Evolutionary conservation across 139 green algal species (phyloP).

Genomic region (Deuterostichococcus epilithicus): DNA sequence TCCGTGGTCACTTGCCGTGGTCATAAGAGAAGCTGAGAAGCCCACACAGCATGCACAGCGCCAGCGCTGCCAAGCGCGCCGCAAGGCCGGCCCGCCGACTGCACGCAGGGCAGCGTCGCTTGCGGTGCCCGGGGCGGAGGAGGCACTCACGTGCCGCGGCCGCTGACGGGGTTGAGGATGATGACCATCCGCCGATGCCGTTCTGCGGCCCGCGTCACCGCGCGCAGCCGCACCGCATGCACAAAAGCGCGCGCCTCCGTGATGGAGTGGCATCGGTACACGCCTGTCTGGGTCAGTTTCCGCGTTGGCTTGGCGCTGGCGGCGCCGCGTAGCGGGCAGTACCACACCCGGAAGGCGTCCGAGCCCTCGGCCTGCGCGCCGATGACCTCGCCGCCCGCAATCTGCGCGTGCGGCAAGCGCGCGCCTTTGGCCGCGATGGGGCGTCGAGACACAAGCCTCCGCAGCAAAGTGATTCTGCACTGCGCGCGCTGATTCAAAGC

Average conservation of each 20-base stretch:
- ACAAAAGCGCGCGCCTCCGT: slow-evolving; percentile 7
- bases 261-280: not conserved
- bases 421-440: too few relatives aligned
- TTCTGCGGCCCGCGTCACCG: slow-evolving; percentile 17
- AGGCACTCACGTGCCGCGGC: slow-evolving; percentile 39
- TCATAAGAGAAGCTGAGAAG: not conserved
- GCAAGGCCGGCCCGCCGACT: too few relatives aligned
- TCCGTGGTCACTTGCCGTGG: not conserved
- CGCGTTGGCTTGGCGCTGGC: not conserved
- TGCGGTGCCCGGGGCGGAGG: not conserved
- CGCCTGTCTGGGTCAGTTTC: not conserved
- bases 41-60: not conserved
- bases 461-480: too few relatives aligned
- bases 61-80: not conserved
- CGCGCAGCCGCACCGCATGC: not conserved
- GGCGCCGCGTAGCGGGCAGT: not conserved
- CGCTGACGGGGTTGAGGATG: slow-evolving; percentile 65
- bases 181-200: slow-evolving; percentile 32
- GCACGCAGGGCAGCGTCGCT: too few relatives aligned
- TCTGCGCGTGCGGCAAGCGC: too few relatives aligned
- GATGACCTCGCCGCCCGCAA: not conserved
- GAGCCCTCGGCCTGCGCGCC: not conserved
- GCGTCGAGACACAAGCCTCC: too few relatives aligned
- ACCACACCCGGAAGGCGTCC: not conserved
- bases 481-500: too few relatives aligned